phyloP scores from a whole-genome alignment of 345 rosid genomes.

The Zanthoxylum bungeanum region DNA sequence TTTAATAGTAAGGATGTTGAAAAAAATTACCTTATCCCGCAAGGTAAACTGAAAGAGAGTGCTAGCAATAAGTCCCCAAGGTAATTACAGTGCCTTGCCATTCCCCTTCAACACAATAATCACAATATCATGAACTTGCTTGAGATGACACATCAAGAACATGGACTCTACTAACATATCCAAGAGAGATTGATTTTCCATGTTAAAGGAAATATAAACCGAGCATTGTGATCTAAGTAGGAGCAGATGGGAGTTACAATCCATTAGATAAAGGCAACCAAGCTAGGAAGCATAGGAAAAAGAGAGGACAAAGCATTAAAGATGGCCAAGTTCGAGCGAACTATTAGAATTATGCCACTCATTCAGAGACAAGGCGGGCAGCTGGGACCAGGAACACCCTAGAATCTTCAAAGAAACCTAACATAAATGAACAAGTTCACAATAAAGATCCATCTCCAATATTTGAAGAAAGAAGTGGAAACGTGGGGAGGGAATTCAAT shows the following conservation, averaged over 20 bases:
- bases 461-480: not conserved
- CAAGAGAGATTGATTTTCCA: constrained; percentile 1
- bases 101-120: constrained; percentile 56
- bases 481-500: not conserved
- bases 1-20: not conserved
- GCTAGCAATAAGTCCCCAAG: constrained; percentile 93
- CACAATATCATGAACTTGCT: not conserved
- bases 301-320: not conserved
- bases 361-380: not conserved
- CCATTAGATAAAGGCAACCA: too few species aligned
- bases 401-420: not conserved
- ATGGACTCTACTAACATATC: not conserved
- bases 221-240: not conserved
- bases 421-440: not conserved
- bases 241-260: too few species aligned
- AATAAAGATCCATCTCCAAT: not conserved
- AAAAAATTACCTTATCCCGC: constrained; percentile 66
- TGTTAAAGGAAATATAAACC: not conserved
- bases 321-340: not conserved
- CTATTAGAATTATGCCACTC: not conserved
- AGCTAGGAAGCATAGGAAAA: not conserved
- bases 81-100: constrained; percentile 94
- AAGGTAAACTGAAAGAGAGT: constrained; percentile 88
- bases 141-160: constrained; percentile 15
- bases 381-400: not conserved